Conservation (phyloP, 495 filamentous ascomycete genomes). For the Aspergillus cristatus region DNA sequence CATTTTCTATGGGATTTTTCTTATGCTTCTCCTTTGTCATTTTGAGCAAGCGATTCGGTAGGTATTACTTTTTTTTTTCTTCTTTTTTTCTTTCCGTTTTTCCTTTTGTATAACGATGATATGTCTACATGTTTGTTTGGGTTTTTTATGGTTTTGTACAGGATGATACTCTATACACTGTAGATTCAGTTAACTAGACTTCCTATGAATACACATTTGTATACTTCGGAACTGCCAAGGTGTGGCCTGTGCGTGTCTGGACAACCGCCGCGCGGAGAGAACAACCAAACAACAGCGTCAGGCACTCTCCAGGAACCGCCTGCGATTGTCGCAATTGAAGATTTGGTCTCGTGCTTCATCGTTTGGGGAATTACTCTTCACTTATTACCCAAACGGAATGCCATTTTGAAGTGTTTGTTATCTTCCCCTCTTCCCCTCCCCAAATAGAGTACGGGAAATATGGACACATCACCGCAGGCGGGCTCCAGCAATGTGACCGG, state of each 20-base stretch:
- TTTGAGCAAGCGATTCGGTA: constrained; percentile 14
- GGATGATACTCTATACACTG: too few species aligned
- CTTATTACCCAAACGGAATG: constrained; percentile 20
- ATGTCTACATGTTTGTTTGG: constrained; percentile 21
- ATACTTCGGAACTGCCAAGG: constrained; percentile 6
- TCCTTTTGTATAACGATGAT: constrained; percentile 31
- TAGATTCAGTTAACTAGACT: neutral
- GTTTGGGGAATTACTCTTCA: neutral
- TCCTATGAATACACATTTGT: too few species aligned
- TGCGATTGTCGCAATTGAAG: neutral
- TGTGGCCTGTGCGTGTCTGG: constrained; percentile 10
- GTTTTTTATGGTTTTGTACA: constrained; percentile 6
- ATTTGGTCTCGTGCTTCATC: neutral
- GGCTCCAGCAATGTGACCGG: constrained; percentile 44
- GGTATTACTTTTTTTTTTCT: constrained; percentile 11
- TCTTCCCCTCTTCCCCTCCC: constrained; percentile 4
- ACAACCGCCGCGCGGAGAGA: neutral
- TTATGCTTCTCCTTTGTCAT: constrained; percentile 1
- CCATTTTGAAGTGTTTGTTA: constrained; percentile 13
- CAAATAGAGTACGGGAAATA: constrained; percentile 28
- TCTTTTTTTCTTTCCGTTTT: constrained; percentile 14
- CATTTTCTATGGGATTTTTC: neutral
- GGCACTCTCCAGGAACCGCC: neutral
- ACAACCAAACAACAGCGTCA: neutral
- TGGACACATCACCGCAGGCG: constrained; percentile 38